Conservation (phyloP, 805 yeast species). For the Kuraishia ogatae region DNA sequence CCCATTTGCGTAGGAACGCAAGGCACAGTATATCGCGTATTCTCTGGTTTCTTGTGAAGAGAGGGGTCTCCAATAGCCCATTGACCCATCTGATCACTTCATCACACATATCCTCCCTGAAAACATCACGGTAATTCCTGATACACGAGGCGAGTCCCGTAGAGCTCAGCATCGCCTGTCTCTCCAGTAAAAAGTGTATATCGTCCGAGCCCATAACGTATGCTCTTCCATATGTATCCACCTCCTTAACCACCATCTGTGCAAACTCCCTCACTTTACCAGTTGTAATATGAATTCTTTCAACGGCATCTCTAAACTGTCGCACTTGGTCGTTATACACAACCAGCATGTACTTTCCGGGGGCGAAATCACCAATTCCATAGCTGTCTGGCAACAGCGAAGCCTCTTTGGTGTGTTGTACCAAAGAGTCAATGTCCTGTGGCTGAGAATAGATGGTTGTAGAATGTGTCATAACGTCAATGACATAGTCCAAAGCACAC, state of each 20-base stretch:
- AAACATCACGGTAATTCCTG: conserved; percentile 56
- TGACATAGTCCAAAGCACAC: conserved; percentile 44
- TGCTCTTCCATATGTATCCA: conserved; percentile 61
- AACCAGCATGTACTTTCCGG: conserved; percentile 45
- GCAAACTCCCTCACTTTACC: conserved; percentile 58
- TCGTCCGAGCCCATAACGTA: conserved; percentile 52
- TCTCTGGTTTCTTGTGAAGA: conserved; percentile 38
- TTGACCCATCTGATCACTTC: conserved; percentile 62
- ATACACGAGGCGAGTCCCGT: conserved; percentile 65
- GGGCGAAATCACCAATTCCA: conserved; percentile 16
- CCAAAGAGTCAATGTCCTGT: conserved; percentile 12
- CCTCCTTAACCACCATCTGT: conserved; percentile 57
- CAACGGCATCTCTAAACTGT: conserved; percentile 67
- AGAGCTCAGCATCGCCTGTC: conserved; percentile 47
- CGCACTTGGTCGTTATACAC: conserved; percentile 76
- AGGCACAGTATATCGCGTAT: conserved; percentile 44
- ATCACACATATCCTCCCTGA: conserved; percentile 74
- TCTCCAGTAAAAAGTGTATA: conserved; percentile 36
- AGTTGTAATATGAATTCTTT: conserved; percentile 55
- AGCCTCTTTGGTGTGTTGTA: conserved; percentile 16
- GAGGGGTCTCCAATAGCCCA: conserved; percentile 45
- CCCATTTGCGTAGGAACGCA: conserved; percentile 58
- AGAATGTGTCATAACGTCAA: conserved; percentile 49
- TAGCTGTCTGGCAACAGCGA: conserved; percentile 8
- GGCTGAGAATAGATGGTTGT: conserved; percentile 27